These are phyloP conservation scores for Cyclotella choctawhatcheeana DNA, from an alignment of 108 stramenopile genomes.

Conservation along the genomic window DNA sequence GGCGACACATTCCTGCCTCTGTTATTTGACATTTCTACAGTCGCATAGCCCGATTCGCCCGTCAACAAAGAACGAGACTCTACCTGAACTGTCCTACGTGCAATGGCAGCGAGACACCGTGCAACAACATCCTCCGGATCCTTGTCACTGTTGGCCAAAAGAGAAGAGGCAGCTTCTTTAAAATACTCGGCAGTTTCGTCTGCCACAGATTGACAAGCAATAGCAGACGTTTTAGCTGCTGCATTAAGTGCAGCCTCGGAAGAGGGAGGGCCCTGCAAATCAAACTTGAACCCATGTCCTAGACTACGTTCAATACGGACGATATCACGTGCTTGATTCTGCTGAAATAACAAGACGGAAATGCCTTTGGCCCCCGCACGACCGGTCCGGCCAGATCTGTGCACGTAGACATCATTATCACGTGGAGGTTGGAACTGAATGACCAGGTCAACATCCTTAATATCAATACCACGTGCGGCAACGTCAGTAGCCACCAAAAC, in stretches of 20 bases:
- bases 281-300: slow-evolving; percentile 92
- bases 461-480: slow-evolving; percentile 99
- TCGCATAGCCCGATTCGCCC: slow-evolving; percentile 78
- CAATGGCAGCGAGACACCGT: slow-evolving; percentile 88
- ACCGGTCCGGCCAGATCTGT: slow-evolving; percentile 98
- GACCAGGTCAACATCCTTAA: slow-evolving; percentile 96
- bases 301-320: slow-evolving; percentile 92
- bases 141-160: slow-evolving; percentile 57
- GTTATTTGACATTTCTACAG: slow-evolving; percentile 80
- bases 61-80: slow-evolving; percentile 85
- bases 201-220: slow-evolving; percentile 73
- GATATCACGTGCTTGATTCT: slow-evolving; percentile 82
- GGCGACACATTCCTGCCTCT: slow-evolving; percentile 66
- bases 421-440: slow-evolving; percentile 94
- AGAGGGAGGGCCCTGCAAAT: slow-evolving; percentile 85
- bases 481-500: slow-evolving; percentile 99
- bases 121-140: slow-evolving; percentile 74
- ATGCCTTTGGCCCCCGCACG: slow-evolving; percentile 97
- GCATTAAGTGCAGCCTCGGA: slow-evolving; percentile 79
- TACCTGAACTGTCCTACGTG: slow-evolving; percentile 66
- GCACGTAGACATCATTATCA: slow-evolving; percentile 95
- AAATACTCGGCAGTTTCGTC: slow-evolving; percentile 83
- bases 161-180: slow-evolving; percentile 71
- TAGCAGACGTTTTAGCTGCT: slow-evolving; percentile 85
- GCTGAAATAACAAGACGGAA: slow-evolving; percentile 93